These are phyloP conservation scores for Manihot esculenta DNA, from an alignment of 441 rosid genomes.

Conservation along the genomic window DNA sequence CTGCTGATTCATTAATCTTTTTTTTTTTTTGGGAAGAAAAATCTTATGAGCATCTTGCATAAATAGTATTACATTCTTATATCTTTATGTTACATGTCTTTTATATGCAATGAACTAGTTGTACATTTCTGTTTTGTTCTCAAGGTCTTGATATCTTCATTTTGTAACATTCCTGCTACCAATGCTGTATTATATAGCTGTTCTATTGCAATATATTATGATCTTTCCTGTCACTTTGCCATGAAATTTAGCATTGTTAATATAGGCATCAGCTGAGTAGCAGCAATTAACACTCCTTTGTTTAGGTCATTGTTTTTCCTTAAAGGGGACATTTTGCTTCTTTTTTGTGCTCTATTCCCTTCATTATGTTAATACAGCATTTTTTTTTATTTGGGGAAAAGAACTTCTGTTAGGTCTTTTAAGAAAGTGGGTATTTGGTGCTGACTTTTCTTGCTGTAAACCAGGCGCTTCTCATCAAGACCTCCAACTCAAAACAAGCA, in stretches of 20 bases:
- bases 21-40: too few relatives aligned
- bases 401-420: neutral
- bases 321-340: neutral
- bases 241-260: neutral
- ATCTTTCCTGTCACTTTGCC: neutral
- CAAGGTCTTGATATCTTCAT: neutral
- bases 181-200: neutral
- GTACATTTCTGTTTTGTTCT: neutral
- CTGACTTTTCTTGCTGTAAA: conserved; percentile 10
- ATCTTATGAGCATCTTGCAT: neutral
- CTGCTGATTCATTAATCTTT: neutral
- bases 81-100: neutral
- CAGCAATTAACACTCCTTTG: neutral
- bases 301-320: neutral
- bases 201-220: neutral
- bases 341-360: neutral
- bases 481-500: conserved; percentile 33
- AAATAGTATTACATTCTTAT: neutral
- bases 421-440: conserved; percentile 3
- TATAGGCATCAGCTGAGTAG: neutral
- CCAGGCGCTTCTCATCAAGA: conserved; percentile 61
- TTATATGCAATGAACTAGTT: neutral
- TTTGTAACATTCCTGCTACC: neutral
- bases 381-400: neutral
- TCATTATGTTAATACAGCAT: neutral